Evolutionary conservation across 331 rosid species (phyloP).

Genomic region (Quercus tomentella): DNA sequence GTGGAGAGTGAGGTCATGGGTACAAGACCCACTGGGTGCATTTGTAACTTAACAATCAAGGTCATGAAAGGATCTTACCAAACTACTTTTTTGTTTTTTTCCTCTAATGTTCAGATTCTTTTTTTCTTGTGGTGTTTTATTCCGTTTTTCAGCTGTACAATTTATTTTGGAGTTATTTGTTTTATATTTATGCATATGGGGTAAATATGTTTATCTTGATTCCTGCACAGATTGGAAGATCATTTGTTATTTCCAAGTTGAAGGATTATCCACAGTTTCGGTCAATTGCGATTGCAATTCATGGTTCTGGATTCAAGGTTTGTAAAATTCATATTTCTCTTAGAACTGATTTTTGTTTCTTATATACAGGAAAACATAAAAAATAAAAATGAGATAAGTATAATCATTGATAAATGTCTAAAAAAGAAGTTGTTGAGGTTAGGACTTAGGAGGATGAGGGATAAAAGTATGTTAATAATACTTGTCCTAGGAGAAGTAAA

Average conservation of each 20-base stretch:
- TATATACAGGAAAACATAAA: background rate
- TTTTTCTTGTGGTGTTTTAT: background rate
- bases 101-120: background rate
- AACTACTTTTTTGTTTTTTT: background rate
- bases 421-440: too few species aligned
- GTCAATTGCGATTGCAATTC: constrained; percentile 86
- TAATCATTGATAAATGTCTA: too few species aligned
- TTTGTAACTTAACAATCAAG: too few species aligned
- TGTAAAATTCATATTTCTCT: constrained; percentile 23
- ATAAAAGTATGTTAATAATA: too few species aligned
- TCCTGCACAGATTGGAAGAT: constrained; percentile 75
- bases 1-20: too few species aligned
- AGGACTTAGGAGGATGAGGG: too few species aligned
- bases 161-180: background rate
- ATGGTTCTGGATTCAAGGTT: constrained; percentile 93
- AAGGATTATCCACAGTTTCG: constrained; percentile 93
- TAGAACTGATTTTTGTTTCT: constrained; percentile 4
- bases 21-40: too few species aligned
- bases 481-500: too few species aligned
- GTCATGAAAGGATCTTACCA: background rate
- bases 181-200: background rate
- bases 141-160: background rate
- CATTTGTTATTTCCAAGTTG: constrained; percentile 83
- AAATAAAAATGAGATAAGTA: too few species aligned
- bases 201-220: constrained; percentile 11